Base-by-base conservation (phyloP, 257 asterid species). In the Schizonepeta tenuifolia region DNA sequence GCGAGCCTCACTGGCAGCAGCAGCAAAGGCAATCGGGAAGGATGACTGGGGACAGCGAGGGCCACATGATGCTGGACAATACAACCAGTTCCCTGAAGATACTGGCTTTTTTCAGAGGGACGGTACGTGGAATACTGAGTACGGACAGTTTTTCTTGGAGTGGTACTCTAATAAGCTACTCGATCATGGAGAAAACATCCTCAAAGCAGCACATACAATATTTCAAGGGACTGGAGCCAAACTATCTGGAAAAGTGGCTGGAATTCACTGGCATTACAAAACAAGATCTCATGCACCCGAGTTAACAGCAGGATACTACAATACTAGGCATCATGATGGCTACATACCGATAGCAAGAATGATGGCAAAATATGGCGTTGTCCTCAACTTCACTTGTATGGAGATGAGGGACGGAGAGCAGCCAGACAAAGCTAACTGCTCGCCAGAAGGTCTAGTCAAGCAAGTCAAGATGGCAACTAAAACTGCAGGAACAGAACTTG, bases 231-330 rank as follows among this genome's bases (percentile, higher is more conserved):
- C 84, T 3, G 93, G 97, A 22, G 92, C 86, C 72, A 88, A 87
- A 68, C 79, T 94, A 36, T 94, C 99, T 0, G 98, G 93, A 20
- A 94, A 94, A 80, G 90, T 94, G 49, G 97, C 98, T 0, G 99
- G 97, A 73, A 89, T 89, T 67, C 97, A 94, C 71, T 91, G 97
- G 97, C 98, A 89, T 66, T 91, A 94, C 78, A 86, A 83, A 44
- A 87, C 97, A 24, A 89, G 96, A 81, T 93, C 98, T 13, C 98
- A 91, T 51, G 95, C 97, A 58, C 85, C 97, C 1, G 97, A 91
- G 76, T 74, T 91, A 24, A 91, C 97, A 31, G 91, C 97, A 55
- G 97, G 99, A 33, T 94, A 94, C 84, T 91, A 89, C 81, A 94
- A 89, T 63, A 94, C 97, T 2, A 80, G 96, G 77, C 79, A 84